Evolutionary conservation across 768 basidiomycete species (phyloP), one percentile per base, ranked within the genome.

Genomic region (Tricholomella constricta): DNA sequence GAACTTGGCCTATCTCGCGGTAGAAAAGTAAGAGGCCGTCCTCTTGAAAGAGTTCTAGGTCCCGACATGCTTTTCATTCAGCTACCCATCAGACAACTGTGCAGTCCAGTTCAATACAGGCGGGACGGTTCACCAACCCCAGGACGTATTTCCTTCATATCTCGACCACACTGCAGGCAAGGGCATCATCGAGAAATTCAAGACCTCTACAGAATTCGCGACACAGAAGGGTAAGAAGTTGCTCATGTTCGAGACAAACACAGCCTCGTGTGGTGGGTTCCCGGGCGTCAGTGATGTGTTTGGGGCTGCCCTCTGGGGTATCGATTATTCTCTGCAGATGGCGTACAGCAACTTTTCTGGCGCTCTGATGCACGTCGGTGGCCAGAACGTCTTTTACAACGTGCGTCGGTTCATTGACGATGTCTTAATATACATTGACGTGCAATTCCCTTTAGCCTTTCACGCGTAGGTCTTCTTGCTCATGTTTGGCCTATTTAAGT

Each of bases 171-270:
- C 72, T 2, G 72, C 83, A 2, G 81, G 80, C 0, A 68, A 73
- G 43, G 64, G 56, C 22, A 69, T 91, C 25, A 76, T 85, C 17
- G 54, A 60, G 0, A 71, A 72, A 10, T 91, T 88, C 65, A 58
- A 83, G 14, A 75, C 72, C 48, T 78, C 81, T 1, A 74, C 82
- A 0, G 55, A 54, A 43, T 73, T 73, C 15, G 81, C 82, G 1
- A 71, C 73, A 49, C 64, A 63, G 0, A 69, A 69, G 29, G 65
- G 69, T 2, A 77, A 80, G 56, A 75, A 76, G 17, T 66, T 87
- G 29, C 59, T 85, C 47, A 86, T 88, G 84, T 77, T 88, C 56
- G 87, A 89, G 67, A 86, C 83, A 11, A 88, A 88, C 60, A 82
- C 83, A 0, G 85, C 84, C 1, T 82, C 81, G 26, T 88, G 86